These are phyloP conservation scores for Sugiyamaella japonica DNA, from an alignment of 1,139 yeast species.

Conservation along the genomic window DNA sequence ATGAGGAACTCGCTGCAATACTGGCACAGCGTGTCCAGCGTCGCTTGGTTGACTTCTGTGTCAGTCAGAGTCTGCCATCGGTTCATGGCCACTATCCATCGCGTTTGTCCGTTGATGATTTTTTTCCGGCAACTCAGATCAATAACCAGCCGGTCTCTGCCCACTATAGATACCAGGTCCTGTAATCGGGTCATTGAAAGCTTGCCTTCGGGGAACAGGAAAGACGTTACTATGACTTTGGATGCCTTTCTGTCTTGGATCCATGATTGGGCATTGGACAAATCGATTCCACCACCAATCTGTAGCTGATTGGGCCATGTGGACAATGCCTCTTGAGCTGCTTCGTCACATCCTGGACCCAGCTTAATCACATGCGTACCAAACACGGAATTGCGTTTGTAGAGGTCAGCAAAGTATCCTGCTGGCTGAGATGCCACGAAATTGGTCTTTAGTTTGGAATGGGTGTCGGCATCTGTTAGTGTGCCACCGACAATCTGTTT, in stretches of 20 bases:
- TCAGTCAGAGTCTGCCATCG: conserved; percentile 92
- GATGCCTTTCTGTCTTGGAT: conserved; percentile 59
- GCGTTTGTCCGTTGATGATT: conserved; percentile 33
- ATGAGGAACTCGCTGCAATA: conserved; percentile 85
- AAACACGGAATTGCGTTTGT: conserved; percentile 52
- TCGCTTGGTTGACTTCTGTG: conserved; percentile 53
- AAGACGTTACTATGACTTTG: conserved; percentile 89
- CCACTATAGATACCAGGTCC: conserved; percentile 52
- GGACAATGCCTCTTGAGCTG: conserved; percentile 71
- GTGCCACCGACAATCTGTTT: conserved; percentile 98
- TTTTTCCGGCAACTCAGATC: conserved; percentile 75
- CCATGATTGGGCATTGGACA: conserved; percentile 75
- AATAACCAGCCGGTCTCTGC: conserved; percentile 71
- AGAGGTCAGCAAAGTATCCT: conserved; percentile 72
- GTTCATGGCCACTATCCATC: conserved; percentile 94
- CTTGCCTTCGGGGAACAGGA: conserved; percentile 68
- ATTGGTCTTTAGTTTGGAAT: conserved; percentile 59
- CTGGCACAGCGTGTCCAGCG: conserved; percentile 54
- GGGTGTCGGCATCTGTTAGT: conserved; percentile 40
- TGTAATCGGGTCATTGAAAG: conserved; percentile 58
- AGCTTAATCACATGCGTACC: conserved; percentile 95
- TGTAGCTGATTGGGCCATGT: conserved; percentile 78
- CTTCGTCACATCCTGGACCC: conserved; percentile 80
- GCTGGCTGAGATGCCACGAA: conserved; percentile 79
- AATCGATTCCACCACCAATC: conserved; percentile 89